Evolutionary conservation across 257 asterid genomes (phyloP).

Genomic region (Anisodus acutangulus): DNA sequence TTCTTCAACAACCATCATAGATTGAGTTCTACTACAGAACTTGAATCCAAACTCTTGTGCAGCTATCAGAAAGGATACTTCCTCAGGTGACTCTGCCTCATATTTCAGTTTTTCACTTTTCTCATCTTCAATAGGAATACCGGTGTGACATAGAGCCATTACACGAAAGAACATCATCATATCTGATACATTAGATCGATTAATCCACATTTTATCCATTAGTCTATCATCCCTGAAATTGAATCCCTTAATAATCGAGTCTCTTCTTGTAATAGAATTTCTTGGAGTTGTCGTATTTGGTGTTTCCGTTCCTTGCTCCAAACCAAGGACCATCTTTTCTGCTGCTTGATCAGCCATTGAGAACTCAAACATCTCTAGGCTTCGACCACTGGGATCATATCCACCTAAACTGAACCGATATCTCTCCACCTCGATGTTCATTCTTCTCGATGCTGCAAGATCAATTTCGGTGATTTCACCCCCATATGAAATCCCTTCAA

Average conservation of each 20-base stretch:
- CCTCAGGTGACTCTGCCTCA: conserved; percentile 97
- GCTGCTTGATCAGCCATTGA: conserved; percentile 59
- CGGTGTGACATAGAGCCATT: conserved; percentile 87
- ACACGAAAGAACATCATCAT: conserved; percentile 75
- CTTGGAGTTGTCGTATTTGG: conserved; percentile 34
- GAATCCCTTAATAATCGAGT: conserved; percentile 63
- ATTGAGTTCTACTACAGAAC: conserved; percentile 81
- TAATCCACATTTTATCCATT: conserved; percentile 78
- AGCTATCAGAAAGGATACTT: conserved; percentile 86
- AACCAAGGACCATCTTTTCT: conserved; percentile 53
- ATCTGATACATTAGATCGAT: conserved; percentile 59
- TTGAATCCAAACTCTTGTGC: conserved; percentile 97
- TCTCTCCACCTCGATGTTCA: conserved; percentile 64
- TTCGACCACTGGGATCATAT: conserved; percentile 57
- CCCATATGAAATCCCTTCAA: conserved; percentile 83
- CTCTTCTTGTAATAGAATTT: conserved; percentile 37
- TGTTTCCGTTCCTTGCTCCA: conserved; percentile 38
- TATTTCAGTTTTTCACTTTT: conserved; percentile 67
- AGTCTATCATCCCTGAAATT: conserved; percentile 82
- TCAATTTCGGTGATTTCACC: conserved; percentile 82
- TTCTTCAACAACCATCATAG: conserved; percentile 70
- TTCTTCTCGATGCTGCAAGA: conserved; percentile 86
- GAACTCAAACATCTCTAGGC: conserved; percentile 66
- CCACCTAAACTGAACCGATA: conserved; percentile 61
- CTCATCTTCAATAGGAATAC: conserved; percentile 76